Percentiles rank a stretch among this genome's conserved stretches.
Evolutionary conservation across 2,329 filamentous ascomycete genomes (phyloP).

Genomic region (Botryosphaeria dothidea): DNA sequence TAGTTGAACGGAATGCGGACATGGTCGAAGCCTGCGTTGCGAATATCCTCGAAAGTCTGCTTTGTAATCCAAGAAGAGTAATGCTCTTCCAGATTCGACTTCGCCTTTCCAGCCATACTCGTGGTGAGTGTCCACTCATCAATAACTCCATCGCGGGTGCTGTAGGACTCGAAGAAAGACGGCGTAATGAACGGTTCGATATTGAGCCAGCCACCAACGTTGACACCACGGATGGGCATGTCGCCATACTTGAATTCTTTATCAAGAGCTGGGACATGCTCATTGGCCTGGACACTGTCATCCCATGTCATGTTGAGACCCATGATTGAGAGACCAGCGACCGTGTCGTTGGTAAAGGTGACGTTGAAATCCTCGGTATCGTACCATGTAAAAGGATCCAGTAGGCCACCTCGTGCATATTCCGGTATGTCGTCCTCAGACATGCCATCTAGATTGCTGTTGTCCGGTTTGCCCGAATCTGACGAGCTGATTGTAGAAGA

Average conservation of each 20-base stretch:
- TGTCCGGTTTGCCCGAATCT: constrained; percentile 37
- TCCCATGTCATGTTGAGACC: constrained; percentile 85
- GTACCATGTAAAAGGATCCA: constrained; percentile 91
- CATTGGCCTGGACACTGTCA: constrained; percentile 76
- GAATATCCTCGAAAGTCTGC: constrained; percentile 80
- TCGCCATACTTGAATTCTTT: constrained; percentile 77
- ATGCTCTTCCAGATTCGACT: constrained; percentile 77
- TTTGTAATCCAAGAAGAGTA: constrained; percentile 89
- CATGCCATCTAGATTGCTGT: constrained; percentile 48
- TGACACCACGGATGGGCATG: constrained; percentile 83
- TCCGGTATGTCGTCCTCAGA: constrained; percentile 48
- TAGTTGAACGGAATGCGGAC: constrained; percentile 96
- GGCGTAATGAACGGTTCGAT: constrained; percentile 96
- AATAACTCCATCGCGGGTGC: constrained; percentile 63
- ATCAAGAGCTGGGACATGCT: constrained; percentile 75
- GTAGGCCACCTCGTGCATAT: constrained; percentile 69
- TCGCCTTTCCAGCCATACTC: constrained; percentile 68
- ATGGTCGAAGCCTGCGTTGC: constrained; percentile 86
- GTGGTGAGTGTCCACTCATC: constrained; percentile 83
- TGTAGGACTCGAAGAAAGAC: constrained; percentile 76
- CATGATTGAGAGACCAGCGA: constrained; percentile 89
- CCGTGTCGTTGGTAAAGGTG: constrained; percentile 82
- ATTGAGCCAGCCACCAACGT: constrained; percentile 90
- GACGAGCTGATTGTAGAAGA: constrained; percentile 26
- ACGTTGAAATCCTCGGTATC: constrained; percentile 90